Evolutionary conservation across 805 yeast species (phyloP), one percentile per base, ranked within the genome.

Genomic region (Millerozyma miso): DNA sequence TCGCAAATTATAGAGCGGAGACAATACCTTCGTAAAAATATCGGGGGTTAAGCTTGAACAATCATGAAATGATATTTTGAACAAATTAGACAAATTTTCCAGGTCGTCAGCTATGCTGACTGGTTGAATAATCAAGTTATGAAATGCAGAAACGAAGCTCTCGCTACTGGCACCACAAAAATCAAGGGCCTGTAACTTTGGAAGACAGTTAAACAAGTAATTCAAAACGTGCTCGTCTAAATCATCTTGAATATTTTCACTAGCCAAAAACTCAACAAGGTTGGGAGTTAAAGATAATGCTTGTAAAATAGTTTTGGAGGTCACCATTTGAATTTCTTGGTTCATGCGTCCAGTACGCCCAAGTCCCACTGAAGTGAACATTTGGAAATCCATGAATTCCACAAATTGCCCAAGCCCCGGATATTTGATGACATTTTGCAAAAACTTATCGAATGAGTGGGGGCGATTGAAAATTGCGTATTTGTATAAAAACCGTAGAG

Each of bases 311-410:
- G 96, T 89, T 19, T 69, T 66, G 33, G 83, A 72, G 0, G 96
- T 89, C 33, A 89, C 88, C 86, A 87, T 86, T 62, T 89, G 95
- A 52, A 89, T 89, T 62, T 86, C 95, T 61, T 79, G 83, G 64
- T 86, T 90, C 96, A 89, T 89, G 52, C 83, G 76, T 8, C 86
- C 88, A 0, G 97, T 85, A 49, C 97, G 72, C 2, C 97, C 97
- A 38, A 89, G 71, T 0, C 97, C 97, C 38, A 90, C 81, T 0
- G 91, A 83, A 1, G 97, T 88, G 62, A 89, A 84, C 52, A 86
- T 91, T 55, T 86, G 85, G 54, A 89, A 90, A 65, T 89, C 97
- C 52, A 90, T 76, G 40, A 83, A 80, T 52, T 81, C 80, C 16
- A 87, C 91, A 49, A 76, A 77, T 46, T 72, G 76, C 14, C 84